Percentiles rank a stretch among this genome's conserved stretches.
phyloP scores from a whole-genome alignment of 2,329 filamentous ascomycete genomes.

The Monosporascus sp. region DNA sequence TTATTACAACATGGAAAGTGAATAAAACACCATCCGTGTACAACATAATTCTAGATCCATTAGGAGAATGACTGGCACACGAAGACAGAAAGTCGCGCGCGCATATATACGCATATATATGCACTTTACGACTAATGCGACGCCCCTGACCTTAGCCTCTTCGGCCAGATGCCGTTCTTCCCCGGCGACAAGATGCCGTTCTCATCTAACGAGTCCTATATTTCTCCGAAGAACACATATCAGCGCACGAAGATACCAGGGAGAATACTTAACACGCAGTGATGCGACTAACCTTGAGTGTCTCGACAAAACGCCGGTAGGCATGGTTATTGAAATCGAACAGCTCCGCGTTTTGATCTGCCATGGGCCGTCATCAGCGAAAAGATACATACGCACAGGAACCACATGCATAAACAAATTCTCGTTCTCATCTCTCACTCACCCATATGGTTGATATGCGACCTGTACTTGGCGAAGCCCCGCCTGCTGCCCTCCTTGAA shows the following conservation, averaged over 20 bases:
- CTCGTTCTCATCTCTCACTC: slow-evolving; percentile 4
- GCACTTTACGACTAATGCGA: too few species aligned
- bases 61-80: too few species aligned
- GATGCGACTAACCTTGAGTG: slow-evolving; percentile 27
- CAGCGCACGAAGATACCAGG: neutral
- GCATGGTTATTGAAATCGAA: slow-evolving; percentile 34
- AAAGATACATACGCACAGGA: neutral
- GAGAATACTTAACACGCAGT: neutral
- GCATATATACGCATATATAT: too few species aligned
- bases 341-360: slow-evolving; percentile 30
- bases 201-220: slow-evolving; percentile 29
- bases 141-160: slow-evolving; percentile 9
- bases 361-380: neutral
- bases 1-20: too few species aligned
- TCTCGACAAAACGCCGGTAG: slow-evolving; percentile 33
- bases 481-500: slow-evolving; percentile 28
- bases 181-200: slow-evolving; percentile 33
- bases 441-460: slow-evolving; percentile 36
- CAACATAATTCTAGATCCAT: too few species aligned
- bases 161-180: slow-evolving; percentile 34
- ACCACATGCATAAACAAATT: too few species aligned
- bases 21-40: too few species aligned
- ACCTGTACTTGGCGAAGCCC: slow-evolving; percentile 33
- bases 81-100: too few species aligned
- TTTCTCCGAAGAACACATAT: neutral